These are phyloP conservation scores for Coelastrella sp. DNA, from an alignment of 139 green algal genomes.

Conservation along the genomic window DNA sequence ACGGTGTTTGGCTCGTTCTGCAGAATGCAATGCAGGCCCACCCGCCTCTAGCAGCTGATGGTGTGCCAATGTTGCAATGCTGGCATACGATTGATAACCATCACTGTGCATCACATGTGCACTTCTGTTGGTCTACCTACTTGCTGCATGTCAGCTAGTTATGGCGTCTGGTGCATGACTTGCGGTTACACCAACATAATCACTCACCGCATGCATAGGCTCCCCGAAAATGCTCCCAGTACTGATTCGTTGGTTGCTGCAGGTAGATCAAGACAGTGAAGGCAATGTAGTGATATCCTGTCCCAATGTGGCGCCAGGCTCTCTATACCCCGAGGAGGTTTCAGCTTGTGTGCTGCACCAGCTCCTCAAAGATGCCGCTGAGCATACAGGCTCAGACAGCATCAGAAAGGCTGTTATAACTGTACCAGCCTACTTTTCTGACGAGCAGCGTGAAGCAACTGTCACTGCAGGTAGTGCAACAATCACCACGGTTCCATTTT, in stretches of 20 bases:
- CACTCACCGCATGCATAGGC: too few relatives aligned
- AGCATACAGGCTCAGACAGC: slow-evolving; percentile 19
- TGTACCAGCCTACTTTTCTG: slow-evolving; percentile 92
- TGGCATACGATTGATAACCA: too few relatives aligned
- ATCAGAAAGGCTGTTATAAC: slow-evolving; percentile 89
- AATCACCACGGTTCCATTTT: background rate
- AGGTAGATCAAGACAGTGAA: slow-evolving; percentile 60
- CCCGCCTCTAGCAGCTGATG: too few relatives aligned
- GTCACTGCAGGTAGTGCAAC: slow-evolving; percentile 64
- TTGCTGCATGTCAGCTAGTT: background rate
- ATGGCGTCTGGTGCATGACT: background rate
- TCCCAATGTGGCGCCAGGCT: slow-evolving; percentile 55
- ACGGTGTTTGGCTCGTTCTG: too few relatives aligned
- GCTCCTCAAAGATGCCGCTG: slow-evolving; percentile 73
- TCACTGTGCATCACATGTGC: too few relatives aligned
- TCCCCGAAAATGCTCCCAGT: too few relatives aligned
- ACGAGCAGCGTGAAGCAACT: slow-evolving; percentile 82
- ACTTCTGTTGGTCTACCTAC: too few relatives aligned
- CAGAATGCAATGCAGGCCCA: too few relatives aligned
- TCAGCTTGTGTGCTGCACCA: slow-evolving; percentile 69
- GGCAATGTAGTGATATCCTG: slow-evolving; percentile 58
- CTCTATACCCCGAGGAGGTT: slow-evolving; percentile 87
- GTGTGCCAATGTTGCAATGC: too few relatives aligned
- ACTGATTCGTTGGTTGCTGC: too few relatives aligned
- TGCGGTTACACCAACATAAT: too few relatives aligned